phyloP scores from a whole-genome alignment of 2,329 filamentous ascomycete species.

The Fusarium pseudonygamai region DNA sequence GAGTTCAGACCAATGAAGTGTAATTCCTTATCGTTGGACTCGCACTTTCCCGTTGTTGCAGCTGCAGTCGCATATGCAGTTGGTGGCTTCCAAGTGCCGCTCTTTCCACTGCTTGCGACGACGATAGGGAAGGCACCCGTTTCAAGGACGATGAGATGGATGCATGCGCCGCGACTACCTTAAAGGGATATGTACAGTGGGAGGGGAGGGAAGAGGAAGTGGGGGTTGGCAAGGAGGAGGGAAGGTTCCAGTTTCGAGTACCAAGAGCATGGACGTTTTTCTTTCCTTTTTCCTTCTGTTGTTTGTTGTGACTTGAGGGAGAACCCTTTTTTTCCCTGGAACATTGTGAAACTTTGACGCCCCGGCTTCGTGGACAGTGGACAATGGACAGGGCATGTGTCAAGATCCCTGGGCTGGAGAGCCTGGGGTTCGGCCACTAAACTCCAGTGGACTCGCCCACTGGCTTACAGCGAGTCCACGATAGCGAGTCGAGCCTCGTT shows the following conservation, averaged over 20 bases:
- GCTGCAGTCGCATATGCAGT: conserved; percentile 1
- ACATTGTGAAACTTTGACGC: conserved; percentile 33
- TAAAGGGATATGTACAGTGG: background rate
- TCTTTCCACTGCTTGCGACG: conserved; percentile 26
- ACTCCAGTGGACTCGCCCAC: conserved; percentile 1
- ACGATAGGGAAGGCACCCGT: conserved; percentile 6
- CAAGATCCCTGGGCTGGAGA: conserved; percentile 15
- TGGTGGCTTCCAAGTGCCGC: conserved; percentile 7
- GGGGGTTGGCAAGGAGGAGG: conserved; percentile 7
- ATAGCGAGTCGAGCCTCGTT: background rate
- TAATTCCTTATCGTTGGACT: conserved; percentile 32
- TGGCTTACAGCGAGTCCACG: conserved; percentile 16
- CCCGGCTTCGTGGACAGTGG: conserved; percentile 12
- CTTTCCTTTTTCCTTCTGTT: background rate
- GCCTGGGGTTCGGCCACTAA: background rate
- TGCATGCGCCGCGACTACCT: conserved; percentile 7
- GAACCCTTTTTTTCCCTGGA: conserved; percentile 16
- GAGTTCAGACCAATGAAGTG: conserved; percentile 18
- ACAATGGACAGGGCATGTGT: conserved; percentile 24
- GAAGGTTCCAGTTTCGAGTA: conserved; percentile 33
- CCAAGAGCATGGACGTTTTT: conserved; percentile 20
- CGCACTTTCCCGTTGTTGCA: background rate
- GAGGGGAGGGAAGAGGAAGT: background rate
- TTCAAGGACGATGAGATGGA: background rate
- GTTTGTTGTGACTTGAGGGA: background rate